Conservation (phyloP, 805 yeast species). For the Sugiyamaella boreocaroliniensis region DNA sequence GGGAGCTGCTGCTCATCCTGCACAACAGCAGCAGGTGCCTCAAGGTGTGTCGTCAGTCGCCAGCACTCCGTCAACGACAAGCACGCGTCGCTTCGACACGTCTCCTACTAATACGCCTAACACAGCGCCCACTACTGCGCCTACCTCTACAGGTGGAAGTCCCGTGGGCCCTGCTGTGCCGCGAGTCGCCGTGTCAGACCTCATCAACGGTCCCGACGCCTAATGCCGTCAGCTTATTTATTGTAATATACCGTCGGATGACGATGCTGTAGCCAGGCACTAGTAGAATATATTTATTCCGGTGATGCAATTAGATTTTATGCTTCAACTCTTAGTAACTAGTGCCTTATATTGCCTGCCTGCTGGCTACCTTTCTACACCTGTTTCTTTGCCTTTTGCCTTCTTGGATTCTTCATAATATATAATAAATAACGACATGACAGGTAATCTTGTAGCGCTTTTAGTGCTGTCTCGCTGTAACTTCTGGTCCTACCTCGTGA, state of each 20-base stretch:
- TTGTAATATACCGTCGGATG: conserved; percentile 3
- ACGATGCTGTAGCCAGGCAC: background rate
- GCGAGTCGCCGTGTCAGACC: conserved; percentile 17
- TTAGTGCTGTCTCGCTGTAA: background rate
- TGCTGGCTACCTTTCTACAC: too few species aligned
- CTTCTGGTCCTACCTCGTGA: too few species aligned
- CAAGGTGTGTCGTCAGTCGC: background rate
- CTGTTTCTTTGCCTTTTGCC: too few species aligned
- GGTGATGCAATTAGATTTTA: too few species aligned
- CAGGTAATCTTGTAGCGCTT: too few species aligned
- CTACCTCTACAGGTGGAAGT: background rate
- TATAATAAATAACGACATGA: background rate
- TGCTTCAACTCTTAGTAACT: too few species aligned
- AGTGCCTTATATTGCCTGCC: too few species aligned
- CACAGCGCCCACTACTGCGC: conserved; percentile 3
- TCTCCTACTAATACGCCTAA: conserved; percentile 1
- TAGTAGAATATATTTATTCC: background rate
- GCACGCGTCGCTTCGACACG: conserved; percentile 1
- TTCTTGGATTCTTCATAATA: background rate
- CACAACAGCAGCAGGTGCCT: conserved; percentile 1
- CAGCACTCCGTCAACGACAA: background rate
- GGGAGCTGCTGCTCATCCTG: background rate
- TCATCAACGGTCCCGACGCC: conserved; percentile 13
- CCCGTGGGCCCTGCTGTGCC: conserved; percentile 8
- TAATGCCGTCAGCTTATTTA: conserved; percentile 5